Conservation (phyloP, 2,329 filamentous ascomycete genomes). For the Juglanconis oblonga region DNA sequence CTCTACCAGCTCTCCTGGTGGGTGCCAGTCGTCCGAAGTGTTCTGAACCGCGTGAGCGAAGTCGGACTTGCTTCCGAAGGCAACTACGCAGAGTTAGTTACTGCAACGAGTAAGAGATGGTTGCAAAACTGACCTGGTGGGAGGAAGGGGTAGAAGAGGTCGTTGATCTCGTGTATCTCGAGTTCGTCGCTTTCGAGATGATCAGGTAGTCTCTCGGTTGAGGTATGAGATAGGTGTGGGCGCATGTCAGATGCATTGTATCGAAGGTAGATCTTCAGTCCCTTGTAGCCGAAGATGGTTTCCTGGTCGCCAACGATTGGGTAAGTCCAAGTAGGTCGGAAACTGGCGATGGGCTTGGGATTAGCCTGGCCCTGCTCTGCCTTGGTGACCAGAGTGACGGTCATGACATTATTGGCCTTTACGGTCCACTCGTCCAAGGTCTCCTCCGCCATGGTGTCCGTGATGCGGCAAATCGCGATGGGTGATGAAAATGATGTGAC, state of each 20-base stretch:
- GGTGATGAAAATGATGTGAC: background rate
- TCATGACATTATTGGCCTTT: constrained; percentile 60
- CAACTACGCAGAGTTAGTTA: constrained; percentile 45
- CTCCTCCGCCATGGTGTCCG: constrained; percentile 9
- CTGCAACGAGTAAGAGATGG: background rate
- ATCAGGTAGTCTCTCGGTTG: constrained; percentile 62
- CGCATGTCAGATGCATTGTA: constrained; percentile 70
- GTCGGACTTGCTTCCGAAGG: constrained; percentile 60
- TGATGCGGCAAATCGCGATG: background rate
- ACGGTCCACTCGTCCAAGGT: constrained; percentile 37
- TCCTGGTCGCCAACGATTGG: constrained; percentile 92
- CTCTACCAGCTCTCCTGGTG: constrained; percentile 71
- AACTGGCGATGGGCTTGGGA: constrained; percentile 60
- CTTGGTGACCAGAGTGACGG: constrained; percentile 56
- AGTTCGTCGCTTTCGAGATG: constrained; percentile 60
- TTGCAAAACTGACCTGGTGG: constrained; percentile 54
- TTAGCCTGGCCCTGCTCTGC: constrained; percentile 34
- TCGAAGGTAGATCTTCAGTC: constrained; percentile 71
- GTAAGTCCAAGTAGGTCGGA: constrained; percentile 87
- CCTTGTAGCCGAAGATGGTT: constrained; percentile 84
- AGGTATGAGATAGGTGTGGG: constrained; percentile 70
- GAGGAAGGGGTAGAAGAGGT: constrained; percentile 61
- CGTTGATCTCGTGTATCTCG: constrained; percentile 66
- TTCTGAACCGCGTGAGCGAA: constrained; percentile 59
- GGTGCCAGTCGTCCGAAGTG: constrained; percentile 52